Evolutionary conservation across 2,329 filamentous ascomycete genomes (phyloP).

Genomic region (Hypoxylon sp.): DNA sequence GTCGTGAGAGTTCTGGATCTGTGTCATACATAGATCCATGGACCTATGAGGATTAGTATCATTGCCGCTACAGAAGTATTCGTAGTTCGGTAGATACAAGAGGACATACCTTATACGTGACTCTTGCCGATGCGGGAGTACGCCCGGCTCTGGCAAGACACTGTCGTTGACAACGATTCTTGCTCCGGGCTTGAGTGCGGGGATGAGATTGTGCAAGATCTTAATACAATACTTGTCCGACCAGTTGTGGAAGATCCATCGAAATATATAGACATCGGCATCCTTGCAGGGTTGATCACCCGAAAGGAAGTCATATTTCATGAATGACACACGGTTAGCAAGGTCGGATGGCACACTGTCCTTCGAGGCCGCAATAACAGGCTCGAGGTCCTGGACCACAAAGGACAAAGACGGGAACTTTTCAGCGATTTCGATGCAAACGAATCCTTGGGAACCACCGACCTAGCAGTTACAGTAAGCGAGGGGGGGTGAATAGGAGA

Average conservation of each 20-base stretch:
- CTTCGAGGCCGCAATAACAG: slow-evolving; percentile 13
- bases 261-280: slow-evolving; percentile 54
- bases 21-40: slow-evolving; percentile 39
- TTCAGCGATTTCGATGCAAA: slow-evolving; percentile 19
- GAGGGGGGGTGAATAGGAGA: too few relatives aligned
- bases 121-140: slow-evolving; percentile 15
- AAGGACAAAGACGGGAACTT: slow-evolving; percentile 24
- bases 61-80: not conserved
- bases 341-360: slow-evolving; percentile 10
- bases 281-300: slow-evolving; percentile 48
- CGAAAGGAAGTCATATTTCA: slow-evolving; percentile 53
- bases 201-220: slow-evolving; percentile 48
- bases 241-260: slow-evolving; percentile 58
- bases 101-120: slow-evolving; percentile 16
- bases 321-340: slow-evolving; percentile 34
- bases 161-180: slow-evolving; percentile 42
- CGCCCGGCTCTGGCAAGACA: slow-evolving; percentile 13
- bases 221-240: slow-evolving; percentile 48
- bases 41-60: slow-evolving; percentile 1
- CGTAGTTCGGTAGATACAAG: too few relatives aligned
- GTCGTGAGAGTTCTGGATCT: slow-evolving; percentile 39
- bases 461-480: slow-evolving; percentile 13
- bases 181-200: slow-evolving; percentile 51
- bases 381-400: slow-evolving; percentile 45
- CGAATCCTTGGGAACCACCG: slow-evolving; percentile 32